phyloP scores from a whole-genome alignment of 108 stramenopile species.

The Epithemia pelagica region DNA sequence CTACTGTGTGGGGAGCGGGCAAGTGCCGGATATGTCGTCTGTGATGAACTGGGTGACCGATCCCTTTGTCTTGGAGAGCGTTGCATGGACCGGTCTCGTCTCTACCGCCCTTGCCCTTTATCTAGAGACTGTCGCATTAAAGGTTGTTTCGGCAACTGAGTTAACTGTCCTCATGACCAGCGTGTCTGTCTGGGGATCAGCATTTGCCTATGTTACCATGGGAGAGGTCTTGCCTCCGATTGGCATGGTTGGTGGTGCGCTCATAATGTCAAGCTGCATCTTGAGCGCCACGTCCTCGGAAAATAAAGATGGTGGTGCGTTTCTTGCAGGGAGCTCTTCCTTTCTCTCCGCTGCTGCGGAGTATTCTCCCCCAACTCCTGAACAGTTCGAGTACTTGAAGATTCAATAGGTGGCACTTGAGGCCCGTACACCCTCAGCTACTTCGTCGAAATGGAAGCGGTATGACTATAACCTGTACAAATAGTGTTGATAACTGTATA shows the following conservation, averaged over 20 bases:
- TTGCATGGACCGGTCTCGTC: constrained; percentile 59
- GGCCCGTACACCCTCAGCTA: too few relatives aligned
- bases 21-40: constrained; percentile 2
- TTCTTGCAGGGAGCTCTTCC: too few relatives aligned
- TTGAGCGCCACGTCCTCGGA: not conserved
- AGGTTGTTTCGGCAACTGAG: constrained; percentile 47
- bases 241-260: constrained; percentile 25
- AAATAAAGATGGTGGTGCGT: too few relatives aligned
- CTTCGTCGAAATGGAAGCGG: too few relatives aligned
- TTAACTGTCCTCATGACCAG: constrained; percentile 64
- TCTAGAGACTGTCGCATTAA: constrained; percentile 56
- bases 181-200: constrained; percentile 59
- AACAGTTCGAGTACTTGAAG: too few relatives aligned
- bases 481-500: too few relatives aligned
- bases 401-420: too few relatives aligned
- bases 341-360: too few relatives aligned
- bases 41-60: constrained; percentile 18
- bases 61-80: constrained; percentile 24
- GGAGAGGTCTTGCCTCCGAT: constrained; percentile 37
- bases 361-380: too few relatives aligned
- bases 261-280: constrained; percentile 29
- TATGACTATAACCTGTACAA: too few relatives aligned
- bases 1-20: constrained; percentile 4
- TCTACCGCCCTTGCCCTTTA: constrained; percentile 55
- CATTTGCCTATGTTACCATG: constrained; percentile 44